Percentiles rank a stretch among this genome's conserved stretches.
phyloP scores from a whole-genome alignment of 441 rosid species.

The Eruca vesicaria region DNA sequence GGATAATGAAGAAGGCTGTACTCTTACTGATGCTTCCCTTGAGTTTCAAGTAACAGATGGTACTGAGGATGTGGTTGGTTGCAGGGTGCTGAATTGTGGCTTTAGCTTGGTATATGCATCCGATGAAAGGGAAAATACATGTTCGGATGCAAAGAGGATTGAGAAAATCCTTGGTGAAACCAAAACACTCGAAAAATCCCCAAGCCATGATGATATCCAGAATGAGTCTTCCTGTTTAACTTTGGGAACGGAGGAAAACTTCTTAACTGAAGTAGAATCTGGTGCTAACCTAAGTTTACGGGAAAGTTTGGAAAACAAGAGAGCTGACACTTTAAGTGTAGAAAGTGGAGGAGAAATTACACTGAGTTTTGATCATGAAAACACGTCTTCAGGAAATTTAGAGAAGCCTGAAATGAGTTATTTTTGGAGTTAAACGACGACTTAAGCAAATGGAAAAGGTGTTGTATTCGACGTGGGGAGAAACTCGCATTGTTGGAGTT shows the following conservation, averaged over 20 bases:
- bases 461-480: background rate
- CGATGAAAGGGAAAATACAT: background rate
- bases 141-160: background rate
- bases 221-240: background rate
- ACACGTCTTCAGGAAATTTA: background rate
- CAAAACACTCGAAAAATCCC: background rate
- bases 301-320: background rate
- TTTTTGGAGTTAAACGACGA: background rate
- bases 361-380: background rate
- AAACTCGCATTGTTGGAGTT: slow-evolving; percentile 6
- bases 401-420: background rate
- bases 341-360: background rate
- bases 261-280: background rate
- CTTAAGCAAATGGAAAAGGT: slow-evolving; percentile 14
- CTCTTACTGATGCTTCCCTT: background rate
- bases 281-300: background rate
- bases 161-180: background rate
- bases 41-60: slow-evolving; percentile 12
- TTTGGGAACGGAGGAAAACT: background rate
- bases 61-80: background rate
- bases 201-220: background rate
- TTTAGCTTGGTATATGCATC: background rate
- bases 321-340: background rate
- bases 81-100: background rate
- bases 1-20: background rate